Conservation (phyloP, 176 grass and related monocot genomes). For the Paspalum notatum region DNA sequence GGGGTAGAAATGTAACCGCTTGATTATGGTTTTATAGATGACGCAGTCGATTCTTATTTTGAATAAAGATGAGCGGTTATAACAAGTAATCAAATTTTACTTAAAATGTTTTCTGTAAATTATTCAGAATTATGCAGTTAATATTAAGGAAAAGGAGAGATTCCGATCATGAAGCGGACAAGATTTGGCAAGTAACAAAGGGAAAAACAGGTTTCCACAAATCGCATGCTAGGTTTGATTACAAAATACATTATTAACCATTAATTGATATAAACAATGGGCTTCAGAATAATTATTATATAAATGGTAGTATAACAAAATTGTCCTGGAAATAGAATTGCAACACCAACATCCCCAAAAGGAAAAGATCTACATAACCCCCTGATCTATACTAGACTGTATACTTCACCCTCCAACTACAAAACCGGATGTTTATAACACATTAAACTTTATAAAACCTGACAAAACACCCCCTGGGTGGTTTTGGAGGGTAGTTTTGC, state of each 20-base stretch:
- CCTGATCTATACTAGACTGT: too few relatives aligned
- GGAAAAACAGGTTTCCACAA: not conserved
- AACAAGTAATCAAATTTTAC: not conserved
- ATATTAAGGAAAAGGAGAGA: not conserved
- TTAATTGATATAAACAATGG: not conserved
- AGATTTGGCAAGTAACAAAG: not conserved
- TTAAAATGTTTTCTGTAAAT: constrained; percentile 1
- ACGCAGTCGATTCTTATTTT: constrained; percentile 4
- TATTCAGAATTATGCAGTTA: not conserved
- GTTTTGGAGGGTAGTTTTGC: too few relatives aligned
- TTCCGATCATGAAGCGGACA: not conserved
- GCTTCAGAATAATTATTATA: not conserved
- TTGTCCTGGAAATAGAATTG: not conserved
- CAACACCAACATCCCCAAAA: not conserved
- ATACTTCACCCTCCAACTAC: too few relatives aligned
- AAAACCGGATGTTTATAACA: too few relatives aligned
- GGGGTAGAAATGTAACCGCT: not conserved
- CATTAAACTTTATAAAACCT: too few relatives aligned
- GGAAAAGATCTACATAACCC: too few relatives aligned
- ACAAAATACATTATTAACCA: not conserved
- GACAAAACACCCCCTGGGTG: too few relatives aligned
- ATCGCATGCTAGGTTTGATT: not conserved
- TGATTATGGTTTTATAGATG: constrained; percentile 15
- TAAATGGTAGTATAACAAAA: not conserved
- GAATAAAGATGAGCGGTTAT: not conserved